These are phyloP conservation scores for Hericium erinaceus DNA, from an alignment of 768 basidiomycete genomes.

Conservation along the genomic window DNA sequence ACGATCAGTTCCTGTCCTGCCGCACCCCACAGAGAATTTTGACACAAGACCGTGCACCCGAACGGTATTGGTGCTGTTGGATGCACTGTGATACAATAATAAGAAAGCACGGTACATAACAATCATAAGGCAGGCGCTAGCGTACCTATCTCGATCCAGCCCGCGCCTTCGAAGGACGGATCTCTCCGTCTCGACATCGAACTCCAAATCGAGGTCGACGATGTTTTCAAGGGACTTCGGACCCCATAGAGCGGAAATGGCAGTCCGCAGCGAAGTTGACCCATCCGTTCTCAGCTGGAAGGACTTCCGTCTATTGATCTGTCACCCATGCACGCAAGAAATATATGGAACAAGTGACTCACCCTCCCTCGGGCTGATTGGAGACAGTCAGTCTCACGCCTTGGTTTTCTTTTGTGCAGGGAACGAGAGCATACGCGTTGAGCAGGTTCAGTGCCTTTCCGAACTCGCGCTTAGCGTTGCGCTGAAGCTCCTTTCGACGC, in stretches of 20 bases:
- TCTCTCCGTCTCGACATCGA: constrained; percentile 63
- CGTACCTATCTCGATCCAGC: constrained; percentile 6
- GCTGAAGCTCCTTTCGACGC: constrained; percentile 81
- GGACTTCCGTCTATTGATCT: constrained; percentile 41
- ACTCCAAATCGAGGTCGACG: constrained; percentile 59
- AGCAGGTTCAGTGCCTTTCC: constrained; percentile 75
- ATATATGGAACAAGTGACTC: constrained; percentile 16
- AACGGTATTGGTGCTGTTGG: constrained; percentile 30
- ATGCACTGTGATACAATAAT: constrained; percentile 8
- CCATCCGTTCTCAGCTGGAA: constrained; percentile 71
- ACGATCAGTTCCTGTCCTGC: constrained; percentile 70
- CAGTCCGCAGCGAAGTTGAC: constrained; percentile 45
- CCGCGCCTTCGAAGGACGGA: constrained; percentile 33
- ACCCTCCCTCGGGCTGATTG: constrained; percentile 69
- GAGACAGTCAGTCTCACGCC: constrained; percentile 69
- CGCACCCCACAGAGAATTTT: constrained; percentile 65
- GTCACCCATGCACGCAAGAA: not conserved
- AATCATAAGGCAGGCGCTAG: not conserved
- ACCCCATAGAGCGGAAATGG: constrained; percentile 77
- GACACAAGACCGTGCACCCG: constrained; percentile 75
- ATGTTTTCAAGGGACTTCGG: constrained; percentile 69
- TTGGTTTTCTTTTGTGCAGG: constrained; percentile 45
- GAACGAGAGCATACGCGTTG: constrained; percentile 84
- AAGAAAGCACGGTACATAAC: no score
- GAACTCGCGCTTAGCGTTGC: constrained; percentile 85